Conservation (phyloP, 345 rosid species). For the Aurinia saxatilis region DNA sequence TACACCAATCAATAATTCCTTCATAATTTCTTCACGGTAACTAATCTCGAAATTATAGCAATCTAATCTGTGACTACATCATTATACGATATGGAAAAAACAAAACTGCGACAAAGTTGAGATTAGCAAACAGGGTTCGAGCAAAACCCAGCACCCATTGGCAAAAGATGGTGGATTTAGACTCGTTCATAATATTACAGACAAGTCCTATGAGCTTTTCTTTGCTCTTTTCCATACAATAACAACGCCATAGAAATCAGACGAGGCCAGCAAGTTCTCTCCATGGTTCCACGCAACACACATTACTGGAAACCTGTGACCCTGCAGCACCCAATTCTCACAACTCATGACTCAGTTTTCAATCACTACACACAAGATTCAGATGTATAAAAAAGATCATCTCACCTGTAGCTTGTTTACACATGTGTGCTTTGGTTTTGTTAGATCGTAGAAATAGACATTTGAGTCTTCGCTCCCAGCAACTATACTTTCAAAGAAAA, state of each 20-base stretch:
- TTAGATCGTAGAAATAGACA: slow-evolving; percentile 85
- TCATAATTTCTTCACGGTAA: too few relatives aligned
- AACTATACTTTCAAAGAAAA: slow-evolving; percentile 39
- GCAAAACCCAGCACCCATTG: not conserved
- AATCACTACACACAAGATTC: not conserved
- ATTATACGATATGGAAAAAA: not conserved
- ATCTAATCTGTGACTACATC: not conserved
- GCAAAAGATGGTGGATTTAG: not conserved
- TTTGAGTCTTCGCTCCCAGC: slow-evolving; percentile 93
- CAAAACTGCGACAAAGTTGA: not conserved
- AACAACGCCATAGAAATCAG: slow-evolving; percentile 87
- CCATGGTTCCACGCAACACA: slow-evolving; percentile 97
- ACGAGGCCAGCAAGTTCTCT: slow-evolving; percentile 86
- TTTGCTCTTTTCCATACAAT: slow-evolving; percentile 98
- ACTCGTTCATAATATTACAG: not conserved
- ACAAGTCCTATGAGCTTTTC: slow-evolving; percentile 33
- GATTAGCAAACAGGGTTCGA: not conserved
- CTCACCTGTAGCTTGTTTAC: slow-evolving; percentile 94
- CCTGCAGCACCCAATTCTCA: slow-evolving; percentile 40
- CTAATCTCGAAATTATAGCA: not conserved
- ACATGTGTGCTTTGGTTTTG: slow-evolving; percentile 78
- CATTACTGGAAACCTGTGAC: slow-evolving; percentile 83
- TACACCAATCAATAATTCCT: too few relatives aligned
- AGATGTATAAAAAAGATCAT: not conserved
- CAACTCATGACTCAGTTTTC: not conserved